Evolutionary conservation across 2,329 filamentous ascomycete genomes (phyloP), one percentile per base, ranked within the genome.

Genomic region (Biscogniauxia mediterranea): DNA sequence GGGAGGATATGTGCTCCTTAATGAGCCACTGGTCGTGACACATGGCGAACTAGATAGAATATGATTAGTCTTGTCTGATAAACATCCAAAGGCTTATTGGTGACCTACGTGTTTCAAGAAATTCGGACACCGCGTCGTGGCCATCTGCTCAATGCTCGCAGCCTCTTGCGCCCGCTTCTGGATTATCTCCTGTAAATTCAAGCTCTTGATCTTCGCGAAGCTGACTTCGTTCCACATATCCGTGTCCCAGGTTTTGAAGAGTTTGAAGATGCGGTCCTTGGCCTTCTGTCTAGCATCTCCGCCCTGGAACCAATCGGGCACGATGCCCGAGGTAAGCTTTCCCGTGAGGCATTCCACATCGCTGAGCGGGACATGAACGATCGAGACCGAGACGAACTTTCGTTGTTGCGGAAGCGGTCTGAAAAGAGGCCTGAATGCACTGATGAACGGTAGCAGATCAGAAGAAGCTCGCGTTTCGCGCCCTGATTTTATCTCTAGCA

Each of bases 21-120:
- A 99, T 92, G 54, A 96, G 84, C 93, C 94, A 98, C 77, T 97
- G 91, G 72, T 97, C 92, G 72, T 99, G 93, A 71, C 93, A 91
- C 91, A 97, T 96, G 64, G 93, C 90, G 73, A 95, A 97, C 90
- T 94, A 57, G 4, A 81, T 32, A 32, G 69, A 85, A 86, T 78
- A 83, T 26, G 3, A 32, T 55, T 55, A 21, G 32, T 46, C 38
- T 46, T n/a, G 17, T 46, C 38, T 46, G 6, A 32, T 17, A 17
- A 8, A 17, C 1, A 57, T 26, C n/a, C 51, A 52, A 32, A 61
- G 6, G 23, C 21, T n/a, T 46, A 53, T 46, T 49, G 58, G 52
- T 56, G n/a, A 84, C 90, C 83, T 79, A 93, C 90, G 74, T 99
- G 95, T 76, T 96, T 94, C 64, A 95, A 74, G 76, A 98, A 96